Percentiles rank a stretch among this genome's conserved stretches.
Conservation (phyloP, 2,329 filamentous ascomycete genomes). For the Pseudofabraea citricarpa region DNA sequence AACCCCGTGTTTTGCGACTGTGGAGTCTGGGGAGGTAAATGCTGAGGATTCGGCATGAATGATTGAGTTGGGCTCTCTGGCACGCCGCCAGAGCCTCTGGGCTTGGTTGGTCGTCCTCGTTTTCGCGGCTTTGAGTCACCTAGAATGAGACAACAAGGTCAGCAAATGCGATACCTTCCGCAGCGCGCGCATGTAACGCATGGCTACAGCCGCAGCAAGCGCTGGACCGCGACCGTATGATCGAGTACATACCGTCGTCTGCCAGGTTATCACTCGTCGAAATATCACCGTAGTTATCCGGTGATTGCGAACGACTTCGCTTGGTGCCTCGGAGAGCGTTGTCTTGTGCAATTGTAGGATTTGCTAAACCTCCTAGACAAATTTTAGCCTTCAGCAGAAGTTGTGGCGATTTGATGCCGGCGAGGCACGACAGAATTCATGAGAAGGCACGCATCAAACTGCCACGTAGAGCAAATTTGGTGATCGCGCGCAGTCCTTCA, state of each 20-base stretch:
- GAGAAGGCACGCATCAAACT: too few relatives aligned
- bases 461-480: too few relatives aligned
- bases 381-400: conserved; percentile 14
- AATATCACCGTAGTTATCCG: conserved; percentile 51
- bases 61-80: conserved; percentile 54
- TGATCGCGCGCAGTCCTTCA: too few relatives aligned
- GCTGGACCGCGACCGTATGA: conserved; percentile 10
- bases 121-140: conserved; percentile 36
- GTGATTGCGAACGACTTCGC: conserved; percentile 67
- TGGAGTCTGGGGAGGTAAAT: conserved; percentile 48
- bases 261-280: conserved; percentile 50
- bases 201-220: conserved; percentile 20
- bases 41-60: conserved; percentile 39
- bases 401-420: conserved; percentile 8
- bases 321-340: conserved; percentile 66
- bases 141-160: conserved; percentile 24
- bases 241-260: conserved; percentile 66
- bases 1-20: conserved; percentile 35
- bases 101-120: conserved; percentile 30
- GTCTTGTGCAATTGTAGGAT: conserved; percentile 42
- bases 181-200: conserved; percentile 20
- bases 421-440: too few relatives aligned
- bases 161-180: conserved; percentile 10
- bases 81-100: conserved; percentile 39
- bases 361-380: conserved; percentile 21